Evolutionary conservation across 2,329 filamentous ascomycete genomes (phyloP), one percentile per base, ranked within the genome.

Genomic region (Penicillium oxalicum): DNA sequence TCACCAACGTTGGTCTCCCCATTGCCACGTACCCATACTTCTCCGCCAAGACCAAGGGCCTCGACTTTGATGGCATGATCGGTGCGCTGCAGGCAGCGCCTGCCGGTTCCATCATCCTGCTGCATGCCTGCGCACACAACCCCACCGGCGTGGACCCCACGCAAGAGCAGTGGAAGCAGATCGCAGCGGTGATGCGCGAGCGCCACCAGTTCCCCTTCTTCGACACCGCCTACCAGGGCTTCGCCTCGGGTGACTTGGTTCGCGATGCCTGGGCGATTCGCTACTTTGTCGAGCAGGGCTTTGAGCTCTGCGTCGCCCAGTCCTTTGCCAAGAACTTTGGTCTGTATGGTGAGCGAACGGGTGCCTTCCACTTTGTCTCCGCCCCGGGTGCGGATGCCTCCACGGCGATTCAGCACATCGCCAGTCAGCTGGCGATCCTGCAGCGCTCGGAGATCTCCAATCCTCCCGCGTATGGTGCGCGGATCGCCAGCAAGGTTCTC

Each of bases 361-460:
- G 93, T 47, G 93, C 88, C 72, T 95, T 98, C 81, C 93, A 98
- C 74, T 90, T 91, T 65, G 84, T 98, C 52, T 87, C 90, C 1
- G 76, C 83, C 0, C 84, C 90, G 0, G 79, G 79, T 0, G 56
- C 81, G n/a, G 81, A 87, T 49, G 87, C 88, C 18, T 65, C 79
- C 32, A 74, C 80, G 39, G 74, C 77, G n/a, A 73, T 73, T 37
- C 61, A 69, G 43, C 72, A 91, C 58, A 84, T 98, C 52, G 83
- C 86, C 44, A 91, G 86, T 33, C 93, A 98, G 72, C 79, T 98
- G 18, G 87, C 91, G 58, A 90, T 97, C 65, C 81, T 98, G 45
- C 93, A 98, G 77, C 87, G 93, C 51, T 94, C 88, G 36, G 93
- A 98, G 74, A 98, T 98, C 74, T 94, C 88, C 33, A 98, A 97